Evolutionary conservation across 345 rosid genomes (phyloP).

Genomic region (Firmiana major): DNA sequence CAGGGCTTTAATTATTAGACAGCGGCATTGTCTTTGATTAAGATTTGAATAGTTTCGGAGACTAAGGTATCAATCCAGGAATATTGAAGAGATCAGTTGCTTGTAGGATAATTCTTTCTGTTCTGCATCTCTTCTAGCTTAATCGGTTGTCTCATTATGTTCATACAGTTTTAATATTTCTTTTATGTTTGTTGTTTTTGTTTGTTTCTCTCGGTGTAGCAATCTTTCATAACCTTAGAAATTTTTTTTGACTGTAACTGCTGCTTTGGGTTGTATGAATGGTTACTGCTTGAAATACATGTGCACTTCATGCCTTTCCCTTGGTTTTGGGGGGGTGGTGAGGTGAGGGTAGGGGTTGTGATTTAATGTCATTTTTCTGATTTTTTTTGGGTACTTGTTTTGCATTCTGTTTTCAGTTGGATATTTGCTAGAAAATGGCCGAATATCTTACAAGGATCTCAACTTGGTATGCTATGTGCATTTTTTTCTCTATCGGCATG

Average conservation of each 20-base stretch:
- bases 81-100: neutral
- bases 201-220: neutral
- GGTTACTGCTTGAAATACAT: neutral
- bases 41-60: neutral
- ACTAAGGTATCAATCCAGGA: neutral
- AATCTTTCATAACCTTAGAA: neutral
- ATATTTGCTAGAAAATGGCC: slow-evolving; percentile 99
- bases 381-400: neutral
- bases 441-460: slow-evolving; percentile 76
- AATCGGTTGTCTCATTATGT: neutral
- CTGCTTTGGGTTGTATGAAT: neutral
- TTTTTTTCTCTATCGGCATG: slow-evolving; percentile 71
- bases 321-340: neutral
- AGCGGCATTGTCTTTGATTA: neutral
- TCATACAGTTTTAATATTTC: neutral
- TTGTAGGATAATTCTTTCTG: neutral
- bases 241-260: neutral
- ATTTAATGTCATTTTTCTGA: neutral
- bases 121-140: neutral
- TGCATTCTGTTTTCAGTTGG: slow-evolving; percentile 64
- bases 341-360: neutral
- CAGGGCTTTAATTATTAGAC: too few species aligned
- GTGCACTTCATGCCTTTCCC: neutral
- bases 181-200: neutral
- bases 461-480: slow-evolving; percentile 67